Base-by-base conservation (phyloP, 148 eudicot genomes). In the Heliosperma pusillum region DNA sequence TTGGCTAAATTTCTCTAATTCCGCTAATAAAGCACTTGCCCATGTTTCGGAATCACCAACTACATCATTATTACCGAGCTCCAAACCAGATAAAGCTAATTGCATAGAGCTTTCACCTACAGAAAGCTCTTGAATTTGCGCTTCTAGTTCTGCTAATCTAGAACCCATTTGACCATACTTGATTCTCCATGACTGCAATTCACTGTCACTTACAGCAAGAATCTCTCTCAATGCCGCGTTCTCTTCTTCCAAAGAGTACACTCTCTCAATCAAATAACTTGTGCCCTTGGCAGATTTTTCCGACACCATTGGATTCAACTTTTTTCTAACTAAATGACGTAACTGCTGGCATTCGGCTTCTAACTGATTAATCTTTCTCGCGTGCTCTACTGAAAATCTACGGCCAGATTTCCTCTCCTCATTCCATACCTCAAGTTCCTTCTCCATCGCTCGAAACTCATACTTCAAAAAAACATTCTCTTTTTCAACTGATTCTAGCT, bases 401-500 rank as follows among this genome's bases (percentile, higher is more conserved):
- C 84, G 82, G 42, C 59, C 75, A 55, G 73, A 82, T 16, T 77
- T 84, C 36, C 77, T 77, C 82, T 87, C 89, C 70, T 91, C 96
- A 27, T 79, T 88, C 17, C 80, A 71, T 8, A 79, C 66, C 81
- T 87, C 83, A 40, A 88, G 83, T 71, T 93, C 93, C 70, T 85
- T 89, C 89, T 93, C 96, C 57, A 93, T 88, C 66, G 80, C 76
- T n/a, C 82, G 81, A 71, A 83, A 82, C 78, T 93, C 97, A 22
- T 89, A 89, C 82, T 89, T 88, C 21, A 93, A 82, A 78, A 87
- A 86, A 16, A 84, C 84, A 68, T 88, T 93, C 78, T 93, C 98
- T 75, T 91, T 89, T 65, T 89, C 89, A 7, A 70, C 77, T 15
- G 87, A 83, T 66, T 94, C 97, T 29, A 89, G 74, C 72, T 90